Evolutionary conservation across 306 rosid genomes (phyloP), one percentile per base, ranked within the genome.

Genomic region (Cucurbita maxima): DNA sequence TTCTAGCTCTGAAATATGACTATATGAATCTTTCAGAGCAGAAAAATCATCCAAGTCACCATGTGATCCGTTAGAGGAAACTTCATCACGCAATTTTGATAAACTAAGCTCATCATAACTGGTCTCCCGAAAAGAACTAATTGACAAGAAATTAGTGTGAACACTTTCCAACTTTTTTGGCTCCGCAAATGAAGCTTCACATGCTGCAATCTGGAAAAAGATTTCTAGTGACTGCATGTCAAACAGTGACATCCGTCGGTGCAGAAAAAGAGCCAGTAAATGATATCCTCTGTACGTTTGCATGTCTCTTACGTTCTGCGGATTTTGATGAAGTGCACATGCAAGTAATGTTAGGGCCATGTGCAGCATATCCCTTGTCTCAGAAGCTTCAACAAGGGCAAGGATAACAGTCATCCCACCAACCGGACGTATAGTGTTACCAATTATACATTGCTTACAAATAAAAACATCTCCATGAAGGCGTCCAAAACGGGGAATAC

Each of bases 401-500:
- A 95, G 92, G 60, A 95, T 85, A 81, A 95, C 96, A 61, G 85
- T 83, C 88, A 95, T 86, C 81, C 97, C 99, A 82, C 99, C 99
- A 75, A 95, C 82, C 61, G 93, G 87, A 59, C 88, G 86, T 76
- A 95, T 84, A 52, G 87, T 88, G 77, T 91, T 96, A 44, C 99
- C 99, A 82, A 95, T 89, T 78, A 91, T 88, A 71, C 88, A 83
- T 80, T 89, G 96, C 83, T 86, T 89, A 76, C 99, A 95, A 57
- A 95, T 58, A 81, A 81, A 88, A 80, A 82, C 79, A 77, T 95
- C 91, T 76, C 99, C 99, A 81, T 87, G 86, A 73, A 95, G 92
- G 78, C 96, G 99, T 82, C 99, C 99, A 89, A 88, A 87, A 47
- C 99, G 99, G 8, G 99, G 99, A 83, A 95, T 95, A 84, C 99